Conservation (phyloP, 495 filamentous ascomycete species). For the Viridothelium virens region DNA sequence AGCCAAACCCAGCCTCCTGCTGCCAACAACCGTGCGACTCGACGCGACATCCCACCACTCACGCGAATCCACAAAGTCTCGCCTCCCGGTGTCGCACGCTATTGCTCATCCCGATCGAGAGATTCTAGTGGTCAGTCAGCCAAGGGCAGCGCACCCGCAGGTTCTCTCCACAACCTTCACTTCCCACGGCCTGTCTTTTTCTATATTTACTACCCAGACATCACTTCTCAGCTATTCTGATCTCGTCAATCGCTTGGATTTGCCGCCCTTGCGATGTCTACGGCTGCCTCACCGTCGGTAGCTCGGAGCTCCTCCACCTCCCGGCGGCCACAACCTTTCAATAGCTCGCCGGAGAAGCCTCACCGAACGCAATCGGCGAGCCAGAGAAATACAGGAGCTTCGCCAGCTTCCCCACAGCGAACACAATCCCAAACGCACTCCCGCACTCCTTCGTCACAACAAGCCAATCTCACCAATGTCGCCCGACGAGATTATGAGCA, state of each 20-base stretch:
- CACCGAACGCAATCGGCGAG: constrained; percentile 52
- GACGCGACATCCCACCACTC: neutral
- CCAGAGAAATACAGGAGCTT: constrained; percentile 37
- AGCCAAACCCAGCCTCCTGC: constrained; percentile 5
- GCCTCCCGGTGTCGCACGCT: neutral
- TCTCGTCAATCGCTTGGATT: neutral
- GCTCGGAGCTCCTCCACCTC: constrained; percentile 52
- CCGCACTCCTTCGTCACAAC: constrained; percentile 43
- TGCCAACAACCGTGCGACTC: neutral
- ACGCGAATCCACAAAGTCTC: neutral
- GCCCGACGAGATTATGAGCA: constrained; percentile 54
- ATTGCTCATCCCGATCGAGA: neutral
- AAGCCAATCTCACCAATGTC: constrained; percentile 46
- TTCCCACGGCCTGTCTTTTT: neutral
- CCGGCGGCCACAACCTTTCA: constrained; percentile 39
- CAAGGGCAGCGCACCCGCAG: too few species aligned
- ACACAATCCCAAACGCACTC: constrained; percentile 46
- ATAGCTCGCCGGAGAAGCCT: constrained; percentile 27
- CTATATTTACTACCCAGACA: neutral
- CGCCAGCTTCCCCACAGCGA: constrained; percentile 33
- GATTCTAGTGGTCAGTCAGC: too few species aligned
- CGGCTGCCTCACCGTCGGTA: constrained; percentile 42
- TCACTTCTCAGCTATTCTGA: neutral
- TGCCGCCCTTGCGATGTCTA: constrained; percentile 38
- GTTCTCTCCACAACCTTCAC: neutral